Base-by-base conservation (phyloP, 2,329 filamentous ascomycete species). In the Fusarium chaquense region DNA sequence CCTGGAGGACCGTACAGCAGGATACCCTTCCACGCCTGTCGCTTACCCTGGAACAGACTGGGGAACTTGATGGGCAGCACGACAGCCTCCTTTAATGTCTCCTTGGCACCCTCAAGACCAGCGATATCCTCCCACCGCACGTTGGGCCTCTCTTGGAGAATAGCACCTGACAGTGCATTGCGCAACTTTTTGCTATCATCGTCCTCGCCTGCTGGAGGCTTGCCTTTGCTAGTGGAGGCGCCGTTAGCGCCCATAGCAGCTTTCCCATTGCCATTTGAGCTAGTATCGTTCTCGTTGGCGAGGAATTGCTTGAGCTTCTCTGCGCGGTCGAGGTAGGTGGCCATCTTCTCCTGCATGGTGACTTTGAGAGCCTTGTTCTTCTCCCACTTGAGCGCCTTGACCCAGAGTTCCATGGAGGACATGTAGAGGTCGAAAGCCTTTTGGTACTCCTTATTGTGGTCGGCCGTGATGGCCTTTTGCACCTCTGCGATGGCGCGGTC, bases 381-480 rank as follows among this genome's bases (percentile, higher is more conserved):
- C 84, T 99, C 96, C 95, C 95, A 99, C 86, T 99, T 99, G 65
- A 99, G 87, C 35, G 96, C 96, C 66, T 98, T 92, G 92, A 99
- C 97, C 86, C 98, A 99, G 62, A 98, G 89, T 83, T 99, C 95
- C 74, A 99, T 92, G 53, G 95, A 91, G 73, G 93, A 91, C 85
- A 97, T 98, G 88, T 99, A 99, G 69, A 92, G 87, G 78, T 97
- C 93, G 81, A 98, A 98, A 59, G 96, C 96, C 81, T 97, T 95
- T 76, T 98, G 94, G 83, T 99, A 99, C 79, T 98, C 93, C 79
- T 93, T 94, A 46, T 93, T 92, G 73, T 95, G 97, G 84, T 99
- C 96, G 75, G 92, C 90, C 80, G 97, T 94, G 84, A 99, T 98
- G 73, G 96, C 96, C 82, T 97, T 97, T 83, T 97, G 97, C 77